phyloP scores from a whole-genome alignment of 2,329 filamentous ascomycete species.

The Microdochium nivale region DNA sequence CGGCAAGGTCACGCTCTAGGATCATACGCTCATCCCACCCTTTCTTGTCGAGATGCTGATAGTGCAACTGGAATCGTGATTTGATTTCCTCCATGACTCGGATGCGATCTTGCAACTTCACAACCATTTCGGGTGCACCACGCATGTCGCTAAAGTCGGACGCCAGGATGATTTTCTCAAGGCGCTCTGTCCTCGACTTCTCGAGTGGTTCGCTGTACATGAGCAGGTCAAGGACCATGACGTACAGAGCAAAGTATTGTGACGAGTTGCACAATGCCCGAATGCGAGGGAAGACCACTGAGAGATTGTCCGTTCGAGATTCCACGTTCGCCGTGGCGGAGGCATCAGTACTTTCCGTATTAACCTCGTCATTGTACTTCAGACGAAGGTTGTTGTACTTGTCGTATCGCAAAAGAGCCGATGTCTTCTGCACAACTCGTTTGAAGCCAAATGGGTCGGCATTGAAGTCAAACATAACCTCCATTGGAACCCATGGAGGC shows the following conservation, averaged over 20 bases:
- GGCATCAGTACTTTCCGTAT: constrained; percentile 47
- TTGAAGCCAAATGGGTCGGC: constrained; percentile 96
- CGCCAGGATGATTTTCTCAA: constrained; percentile 98
- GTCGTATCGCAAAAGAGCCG: constrained; percentile 87
- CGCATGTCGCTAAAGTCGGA: constrained; percentile 97
- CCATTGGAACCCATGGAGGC: constrained; percentile 97
- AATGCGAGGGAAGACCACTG: constrained; percentile 92
- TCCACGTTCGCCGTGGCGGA: constrained; percentile 52
- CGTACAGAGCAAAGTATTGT: constrained; percentile 96
- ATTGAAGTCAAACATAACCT: constrained; percentile 96
- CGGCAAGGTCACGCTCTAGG: constrained; percentile 82
- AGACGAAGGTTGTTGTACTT: constrained; percentile 96
- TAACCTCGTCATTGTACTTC: constrained; percentile 94
- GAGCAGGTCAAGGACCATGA: constrained; percentile 91
- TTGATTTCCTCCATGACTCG: constrained; percentile 94
- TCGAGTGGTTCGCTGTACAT: constrained; percentile 95
- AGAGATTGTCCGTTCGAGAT: constrained; percentile 87
- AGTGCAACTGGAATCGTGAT: constrained; percentile 87
- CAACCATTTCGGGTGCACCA: constrained; percentile 88
- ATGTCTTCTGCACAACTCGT: constrained; percentile 93
- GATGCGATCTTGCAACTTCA: constrained; percentile 83
- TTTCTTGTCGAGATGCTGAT: constrained; percentile 74
- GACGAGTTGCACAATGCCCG: constrained; percentile 93
- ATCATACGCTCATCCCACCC: constrained; percentile 86
- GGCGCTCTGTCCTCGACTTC: constrained; percentile 88